Evolutionary conservation across 768 basidiomycete species (phyloP).

Genomic region (Rubroboletus satanas): DNA sequence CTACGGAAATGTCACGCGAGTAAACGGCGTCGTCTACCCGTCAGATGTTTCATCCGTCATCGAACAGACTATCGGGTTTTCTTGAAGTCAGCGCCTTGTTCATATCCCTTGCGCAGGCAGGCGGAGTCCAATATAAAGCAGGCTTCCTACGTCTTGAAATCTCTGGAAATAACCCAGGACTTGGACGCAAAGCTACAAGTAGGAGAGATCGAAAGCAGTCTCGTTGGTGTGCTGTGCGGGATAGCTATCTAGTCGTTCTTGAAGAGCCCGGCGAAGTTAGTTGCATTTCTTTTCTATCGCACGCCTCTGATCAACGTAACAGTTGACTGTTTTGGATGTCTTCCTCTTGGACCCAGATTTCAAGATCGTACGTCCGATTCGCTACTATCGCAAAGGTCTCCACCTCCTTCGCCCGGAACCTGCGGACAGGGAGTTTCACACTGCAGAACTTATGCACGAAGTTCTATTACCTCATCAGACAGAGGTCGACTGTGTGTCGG

Average conservation of each 20-base stretch:
- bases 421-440: constrained; percentile 25
- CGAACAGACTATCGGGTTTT: constrained; percentile 86
- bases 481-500: constrained; percentile 36
- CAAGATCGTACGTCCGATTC: constrained; percentile 81
- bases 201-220: constrained; percentile 60
- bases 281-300: neutral
- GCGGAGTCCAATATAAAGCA: constrained; percentile 88
- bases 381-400: constrained; percentile 84
- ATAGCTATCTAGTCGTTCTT: constrained; percentile 84
- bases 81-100: constrained; percentile 90
- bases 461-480: constrained; percentile 17
- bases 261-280: constrained; percentile 83
- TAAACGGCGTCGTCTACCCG: neutral
- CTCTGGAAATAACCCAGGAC: constrained; percentile 47
- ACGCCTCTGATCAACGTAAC: constrained; percentile 3
- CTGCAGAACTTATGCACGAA: constrained; percentile 18
- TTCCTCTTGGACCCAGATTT: constrained; percentile 91
- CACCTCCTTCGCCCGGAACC: constrained; percentile 51
- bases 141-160: constrained; percentile 69
- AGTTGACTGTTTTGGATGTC: constrained; percentile 90
- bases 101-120: constrained; percentile 70
- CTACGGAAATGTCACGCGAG: neutral
- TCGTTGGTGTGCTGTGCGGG: constrained; percentile 90
- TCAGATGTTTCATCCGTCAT: constrained; percentile 93
- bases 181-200: constrained; percentile 61